These are phyloP conservation scores for Coniochaeta sp. DNA, from an alignment of 2,329 filamentous ascomycete genomes.

Conservation along the genomic window DNA sequence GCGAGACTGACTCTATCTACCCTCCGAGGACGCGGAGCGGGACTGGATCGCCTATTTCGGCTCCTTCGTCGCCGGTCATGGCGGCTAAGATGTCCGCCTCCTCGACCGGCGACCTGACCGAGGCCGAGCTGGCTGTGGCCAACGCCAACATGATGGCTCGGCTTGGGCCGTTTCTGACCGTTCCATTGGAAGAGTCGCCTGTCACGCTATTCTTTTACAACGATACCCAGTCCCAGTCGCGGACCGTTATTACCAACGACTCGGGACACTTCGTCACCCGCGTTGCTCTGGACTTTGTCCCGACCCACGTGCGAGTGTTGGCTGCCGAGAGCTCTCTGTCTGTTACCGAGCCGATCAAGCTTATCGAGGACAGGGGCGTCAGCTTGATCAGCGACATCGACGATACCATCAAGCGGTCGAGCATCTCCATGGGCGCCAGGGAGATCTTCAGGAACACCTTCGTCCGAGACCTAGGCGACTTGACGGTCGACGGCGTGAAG, in stretches of 20 bases:
- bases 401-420: conserved; percentile 94
- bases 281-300: conserved; percentile 79
- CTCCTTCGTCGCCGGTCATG: conserved; percentile 36
- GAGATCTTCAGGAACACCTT: conserved; percentile 98
- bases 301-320: conserved; percentile 80
- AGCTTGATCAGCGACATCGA: conserved; percentile 97
- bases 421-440: conserved; percentile 76
- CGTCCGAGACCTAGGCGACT: conserved; percentile 72
- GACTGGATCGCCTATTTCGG: conserved; percentile 29
- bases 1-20: conserved; percentile 21
- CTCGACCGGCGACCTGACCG: conserved; percentile 51
- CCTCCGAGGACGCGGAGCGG: conserved; percentile 20
- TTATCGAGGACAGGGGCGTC: conserved; percentile 73
- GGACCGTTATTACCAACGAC: conserved; percentile 78
- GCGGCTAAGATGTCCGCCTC: conserved; percentile 26
- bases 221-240: conserved; percentile 70
- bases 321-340: conserved; percentile 75
- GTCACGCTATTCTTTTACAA: conserved; percentile 97
- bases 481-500: conserved; percentile 78
- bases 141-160: conserved; percentile 85
- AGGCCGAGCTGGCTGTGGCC: conserved; percentile 68
- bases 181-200: conserved; percentile 66
- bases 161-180: conserved; percentile 83
- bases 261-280: conserved; percentile 81
- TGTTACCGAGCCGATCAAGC: conserved; percentile 66